phyloP scores from a whole-genome alignment of 805 yeast species.

The Candida tammaniensis region DNA sequence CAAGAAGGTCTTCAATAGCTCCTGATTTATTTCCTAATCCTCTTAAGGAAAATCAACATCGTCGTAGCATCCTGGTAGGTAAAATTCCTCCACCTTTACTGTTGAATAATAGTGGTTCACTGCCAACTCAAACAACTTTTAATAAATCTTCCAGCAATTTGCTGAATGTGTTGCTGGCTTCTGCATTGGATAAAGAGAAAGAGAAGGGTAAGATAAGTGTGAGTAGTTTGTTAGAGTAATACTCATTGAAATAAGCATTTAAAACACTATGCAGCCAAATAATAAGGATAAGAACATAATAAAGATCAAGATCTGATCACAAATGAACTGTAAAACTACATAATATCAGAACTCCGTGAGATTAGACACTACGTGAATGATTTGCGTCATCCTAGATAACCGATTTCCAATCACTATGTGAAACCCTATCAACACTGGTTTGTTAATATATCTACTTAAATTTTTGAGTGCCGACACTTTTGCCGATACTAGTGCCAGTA shows the following conservation, averaged over 20 bases:
- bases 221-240: constrained; percentile 30
- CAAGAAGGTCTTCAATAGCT: constrained; percentile 42
- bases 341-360: too few species aligned
- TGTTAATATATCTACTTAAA: too few species aligned
- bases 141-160: constrained; percentile 4
- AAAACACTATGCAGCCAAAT: too few species aligned
- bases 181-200: constrained; percentile 11
- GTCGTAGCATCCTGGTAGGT: constrained; percentile 10
- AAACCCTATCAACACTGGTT: too few species aligned
- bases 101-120: constrained; percentile 6
- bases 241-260: neutral
- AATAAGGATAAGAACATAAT: too few species aligned
- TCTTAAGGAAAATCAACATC: constrained; percentile 21
- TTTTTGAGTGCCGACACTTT: too few species aligned
- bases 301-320: too few species aligned
- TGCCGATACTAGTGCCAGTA: too few species aligned
- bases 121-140: neutral
- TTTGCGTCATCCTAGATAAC: too few species aligned
- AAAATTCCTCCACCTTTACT: constrained; percentile 11
- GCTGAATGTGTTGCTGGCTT: constrained; percentile 11
- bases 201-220: constrained; percentile 30
- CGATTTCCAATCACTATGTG: too few species aligned
- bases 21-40: constrained; percentile 45
- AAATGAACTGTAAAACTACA: too few species aligned
- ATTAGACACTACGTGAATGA: too few species aligned